Evolutionary conservation across 1,284 basidiomycete genomes (phyloP).

Genomic region (Cutaneotrichosporon spelunceum): DNA sequence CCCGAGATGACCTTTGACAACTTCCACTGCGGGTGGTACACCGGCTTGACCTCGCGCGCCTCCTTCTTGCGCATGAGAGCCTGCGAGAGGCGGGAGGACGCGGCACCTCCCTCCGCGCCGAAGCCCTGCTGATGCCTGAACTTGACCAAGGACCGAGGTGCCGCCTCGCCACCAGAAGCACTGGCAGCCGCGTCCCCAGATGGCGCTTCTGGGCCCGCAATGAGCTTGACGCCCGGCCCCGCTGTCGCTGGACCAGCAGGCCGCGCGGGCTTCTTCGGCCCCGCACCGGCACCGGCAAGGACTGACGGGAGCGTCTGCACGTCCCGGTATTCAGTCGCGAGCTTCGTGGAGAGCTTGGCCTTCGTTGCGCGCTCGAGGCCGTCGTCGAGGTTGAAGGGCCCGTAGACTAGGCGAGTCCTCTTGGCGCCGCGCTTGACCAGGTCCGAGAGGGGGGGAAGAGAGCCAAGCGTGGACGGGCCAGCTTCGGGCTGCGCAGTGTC

Average conservation of each 20-base stretch:
- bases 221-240: constrained; percentile 58
- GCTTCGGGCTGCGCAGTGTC: constrained; percentile 13
- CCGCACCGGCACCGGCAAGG: constrained; percentile 70
- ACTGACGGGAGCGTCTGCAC: constrained; percentile 79
- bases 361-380: constrained; percentile 49
- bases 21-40: constrained; percentile 91
- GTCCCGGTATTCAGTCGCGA: constrained; percentile 77
- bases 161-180: constrained; percentile 1
- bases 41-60: constrained; percentile 85
- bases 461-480: constrained; percentile 28
- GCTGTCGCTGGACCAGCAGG: constrained; percentile 48
- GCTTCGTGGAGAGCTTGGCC: constrained; percentile 63
- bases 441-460: constrained; percentile 46
- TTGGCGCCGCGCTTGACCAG: constrained; percentile 50
- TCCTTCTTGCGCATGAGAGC: constrained; percentile 87
- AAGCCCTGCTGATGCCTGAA: constrained; percentile 53
- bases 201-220: constrained; percentile 6
- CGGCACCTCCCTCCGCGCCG: constrained; percentile 49
- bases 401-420: constrained; percentile 52
- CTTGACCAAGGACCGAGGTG: constrained; percentile 44
- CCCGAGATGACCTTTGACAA: constrained; percentile 95
- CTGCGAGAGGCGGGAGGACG: constrained; percentile 65
- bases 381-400: constrained; percentile 30
- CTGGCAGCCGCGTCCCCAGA: background rate
- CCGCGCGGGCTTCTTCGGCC: constrained; percentile 61